Conservation (phyloP, 176 grass and related monocot species). For the Carex kokanica region DNA sequence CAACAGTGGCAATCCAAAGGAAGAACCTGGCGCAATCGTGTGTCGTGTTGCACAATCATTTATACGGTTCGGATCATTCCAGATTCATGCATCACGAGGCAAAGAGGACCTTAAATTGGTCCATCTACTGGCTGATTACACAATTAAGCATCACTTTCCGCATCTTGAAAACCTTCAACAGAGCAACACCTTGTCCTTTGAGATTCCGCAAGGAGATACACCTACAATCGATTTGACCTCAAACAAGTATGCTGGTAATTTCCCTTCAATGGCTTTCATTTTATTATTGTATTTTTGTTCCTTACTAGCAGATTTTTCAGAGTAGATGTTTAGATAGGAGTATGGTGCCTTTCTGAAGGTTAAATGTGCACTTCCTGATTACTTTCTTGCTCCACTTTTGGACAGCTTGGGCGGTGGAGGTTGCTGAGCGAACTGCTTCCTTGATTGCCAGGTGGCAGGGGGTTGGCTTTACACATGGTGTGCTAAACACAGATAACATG, state of each 20-base stretch:
- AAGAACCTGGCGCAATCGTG: constrained; percentile 92
- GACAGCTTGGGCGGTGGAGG: constrained; percentile 96
- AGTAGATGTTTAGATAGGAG: neutral
- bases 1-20: constrained; percentile 86
- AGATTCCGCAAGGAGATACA: constrained; percentile 54
- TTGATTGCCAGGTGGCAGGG: constrained; percentile 94
- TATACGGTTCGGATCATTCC: constrained; percentile 88
- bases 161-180: constrained; percentile 86
- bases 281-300: neutral
- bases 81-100: constrained; percentile 65
- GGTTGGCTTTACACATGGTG: constrained; percentile 97
- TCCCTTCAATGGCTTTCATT: neutral
- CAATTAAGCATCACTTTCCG: constrained; percentile 68
- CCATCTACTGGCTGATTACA: constrained; percentile 63
- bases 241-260: constrained; percentile 93
- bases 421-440: constrained; percentile 85
- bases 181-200: constrained; percentile 85
- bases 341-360: neutral
- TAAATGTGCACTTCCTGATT: neutral
- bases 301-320: neutral
- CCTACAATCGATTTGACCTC: constrained; percentile 91
- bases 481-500: constrained; percentile 99
- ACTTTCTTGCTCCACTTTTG: neutral
- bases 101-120: constrained; percentile 81
- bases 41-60: constrained; percentile 88